These are phyloP conservation scores for Sequoiadendron giganteum DNA, from an alignment of 75 land plant genomes.

Conservation along the genomic window DNA sequence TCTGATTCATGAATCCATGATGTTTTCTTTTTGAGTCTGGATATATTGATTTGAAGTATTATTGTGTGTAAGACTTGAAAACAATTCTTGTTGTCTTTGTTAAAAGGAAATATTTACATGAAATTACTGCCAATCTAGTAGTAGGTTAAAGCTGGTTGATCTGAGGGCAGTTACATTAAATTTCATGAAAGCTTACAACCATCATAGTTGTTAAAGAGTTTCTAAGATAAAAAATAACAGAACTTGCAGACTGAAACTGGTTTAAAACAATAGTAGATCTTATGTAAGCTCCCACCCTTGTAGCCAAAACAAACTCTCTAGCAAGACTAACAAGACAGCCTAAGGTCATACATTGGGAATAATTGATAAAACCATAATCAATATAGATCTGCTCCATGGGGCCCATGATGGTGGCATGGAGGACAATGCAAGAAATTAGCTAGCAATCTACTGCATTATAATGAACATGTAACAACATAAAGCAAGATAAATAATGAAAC, in stretches of 20 bases:
- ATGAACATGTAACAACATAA: too few relatives aligned
- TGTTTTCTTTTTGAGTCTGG: background rate
- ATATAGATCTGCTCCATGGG: background rate
- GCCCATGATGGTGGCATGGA: too few relatives aligned
- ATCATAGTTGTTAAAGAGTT: background rate
- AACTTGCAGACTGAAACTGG: background rate
- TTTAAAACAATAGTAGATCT: background rate
- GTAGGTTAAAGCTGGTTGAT: background rate
- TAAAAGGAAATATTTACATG: background rate
- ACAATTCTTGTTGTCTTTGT: background rate
- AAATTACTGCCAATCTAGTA: background rate
- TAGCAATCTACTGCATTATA: too few relatives aligned
- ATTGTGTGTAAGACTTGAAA: background rate
- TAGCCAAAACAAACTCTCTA: background rate
- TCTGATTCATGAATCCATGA: background rate
- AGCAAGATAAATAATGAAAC: too few relatives aligned
- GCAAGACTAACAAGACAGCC: background rate
- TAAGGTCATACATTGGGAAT: background rate
- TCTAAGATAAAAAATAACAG: background rate
- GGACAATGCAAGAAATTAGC: too few relatives aligned
- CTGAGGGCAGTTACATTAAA: background rate
- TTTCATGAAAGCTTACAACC: background rate
- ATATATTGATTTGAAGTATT: background rate
- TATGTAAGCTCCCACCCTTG: background rate
- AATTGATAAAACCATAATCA: background rate